phyloP scores from a whole-genome alignment of 257 asterid genomes.

The Plantago ovata region DNA sequence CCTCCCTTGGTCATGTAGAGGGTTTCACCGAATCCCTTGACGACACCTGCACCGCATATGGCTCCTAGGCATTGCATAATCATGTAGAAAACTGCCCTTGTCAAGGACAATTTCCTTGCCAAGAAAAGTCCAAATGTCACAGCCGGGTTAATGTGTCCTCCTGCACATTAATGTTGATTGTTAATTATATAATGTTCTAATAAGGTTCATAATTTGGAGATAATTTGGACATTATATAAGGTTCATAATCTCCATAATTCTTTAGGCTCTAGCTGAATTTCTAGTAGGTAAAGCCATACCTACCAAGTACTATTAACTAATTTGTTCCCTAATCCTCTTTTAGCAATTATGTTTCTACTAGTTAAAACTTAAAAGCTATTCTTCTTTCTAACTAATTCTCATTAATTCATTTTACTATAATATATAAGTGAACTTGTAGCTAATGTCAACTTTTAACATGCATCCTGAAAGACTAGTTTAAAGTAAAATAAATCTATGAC shows the following conservation, averaged over 20 bases:
- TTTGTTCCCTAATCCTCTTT: no score
- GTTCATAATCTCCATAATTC: not conserved
- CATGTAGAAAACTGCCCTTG: constrained; percentile 36
- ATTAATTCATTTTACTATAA: no score
- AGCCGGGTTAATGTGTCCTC: constrained; percentile 45
- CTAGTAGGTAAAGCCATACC: no score
- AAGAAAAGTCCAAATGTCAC: constrained; percentile 41
- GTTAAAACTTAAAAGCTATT: not conserved
- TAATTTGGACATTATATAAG: no score
- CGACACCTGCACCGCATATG: constrained; percentile 44
- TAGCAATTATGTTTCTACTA: not conserved
- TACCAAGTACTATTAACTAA: no score
- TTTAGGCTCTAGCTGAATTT: not conserved
- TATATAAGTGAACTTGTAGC: no score
- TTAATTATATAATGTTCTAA: not conserved
- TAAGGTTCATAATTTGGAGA: not conserved
- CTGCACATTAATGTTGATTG: constrained; percentile 4
- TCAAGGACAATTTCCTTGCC: constrained; percentile 37
- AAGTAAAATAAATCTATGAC: no score
- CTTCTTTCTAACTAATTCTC: no score
- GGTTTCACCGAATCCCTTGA: constrained; percentile 33
- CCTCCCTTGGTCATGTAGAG: constrained; percentile 37
- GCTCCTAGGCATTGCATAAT: constrained; percentile 43
- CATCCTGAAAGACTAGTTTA: no score
- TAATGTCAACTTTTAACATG: no score